These are phyloP conservation scores for Epichloe bromicola DNA, from an alignment of 2,329 filamentous ascomycete genomes.

Conservation along the genomic window DNA sequence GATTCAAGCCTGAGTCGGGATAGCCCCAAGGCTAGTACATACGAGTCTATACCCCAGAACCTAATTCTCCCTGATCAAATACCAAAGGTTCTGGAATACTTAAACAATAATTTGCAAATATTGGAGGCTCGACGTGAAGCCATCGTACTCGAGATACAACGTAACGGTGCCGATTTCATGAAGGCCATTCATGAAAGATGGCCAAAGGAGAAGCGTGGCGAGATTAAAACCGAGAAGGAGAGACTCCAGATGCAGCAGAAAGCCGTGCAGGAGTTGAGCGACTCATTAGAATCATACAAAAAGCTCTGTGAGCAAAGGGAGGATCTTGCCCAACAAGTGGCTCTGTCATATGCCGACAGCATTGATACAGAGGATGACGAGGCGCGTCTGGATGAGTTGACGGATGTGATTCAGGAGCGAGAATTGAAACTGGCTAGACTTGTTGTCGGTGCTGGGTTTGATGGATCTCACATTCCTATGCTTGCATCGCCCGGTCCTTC, in stretches of 20 bases:
- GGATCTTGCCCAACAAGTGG: constrained; percentile 31
- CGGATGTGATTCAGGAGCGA: constrained; percentile 28
- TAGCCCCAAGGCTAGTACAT: not conserved
- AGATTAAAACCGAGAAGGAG: constrained; percentile 38
- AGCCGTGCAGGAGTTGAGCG: constrained; percentile 27
- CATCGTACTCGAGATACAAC: constrained; percentile 29
- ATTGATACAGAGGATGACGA: constrained; percentile 41
- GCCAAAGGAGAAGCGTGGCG: constrained; percentile 30
- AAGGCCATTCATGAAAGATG: constrained; percentile 33
- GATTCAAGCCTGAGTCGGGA: constrained; percentile 2
- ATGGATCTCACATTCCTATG: constrained; percentile 26
- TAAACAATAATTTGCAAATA: constrained; percentile 17
- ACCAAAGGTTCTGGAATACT: constrained; percentile 15
- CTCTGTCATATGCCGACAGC: constrained; percentile 36
- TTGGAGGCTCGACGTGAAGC: constrained; percentile 23
- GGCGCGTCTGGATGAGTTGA: constrained; percentile 33
- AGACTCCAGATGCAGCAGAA: constrained; percentile 32
- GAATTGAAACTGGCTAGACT: constrained; percentile 28
- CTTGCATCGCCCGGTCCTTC: constrained; percentile 6
- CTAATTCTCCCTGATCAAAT: constrained; percentile 12
- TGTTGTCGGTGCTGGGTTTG: constrained; percentile 32
- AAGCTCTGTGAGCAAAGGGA: constrained; percentile 31
- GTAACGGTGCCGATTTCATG: constrained; percentile 35
- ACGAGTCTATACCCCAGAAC: not conserved
- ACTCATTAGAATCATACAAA: constrained; percentile 29